phyloP scores from a whole-genome alignment of 2,329 filamentous ascomycete species.

The Ilyonectria destructans region DNA sequence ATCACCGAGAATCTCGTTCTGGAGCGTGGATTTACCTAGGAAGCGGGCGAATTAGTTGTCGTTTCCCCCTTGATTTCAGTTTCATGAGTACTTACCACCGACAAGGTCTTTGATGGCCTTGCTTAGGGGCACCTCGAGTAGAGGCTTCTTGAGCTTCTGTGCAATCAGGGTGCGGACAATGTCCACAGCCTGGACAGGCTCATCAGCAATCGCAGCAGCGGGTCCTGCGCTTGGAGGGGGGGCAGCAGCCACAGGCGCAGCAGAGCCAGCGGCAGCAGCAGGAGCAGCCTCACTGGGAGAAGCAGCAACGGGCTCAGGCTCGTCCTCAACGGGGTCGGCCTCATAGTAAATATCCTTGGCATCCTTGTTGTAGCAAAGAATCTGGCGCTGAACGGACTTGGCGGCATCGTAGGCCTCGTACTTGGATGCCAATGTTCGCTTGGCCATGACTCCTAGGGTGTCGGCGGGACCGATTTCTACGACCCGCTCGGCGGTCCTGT shows the following conservation, averaged over 20 bases:
- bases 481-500: conserved; percentile 96
- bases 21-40: conserved; percentile 95
- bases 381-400: conserved; percentile 95
- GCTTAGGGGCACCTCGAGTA: conserved; percentile 89
- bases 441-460: conserved; percentile 97
- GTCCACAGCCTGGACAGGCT: conserved; percentile 89
- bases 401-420: conserved; percentile 99
- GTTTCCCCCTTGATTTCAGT: neutral
- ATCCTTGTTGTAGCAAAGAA: conserved; percentile 99
- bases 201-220: conserved; percentile 88
- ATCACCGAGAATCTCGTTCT: conserved; percentile 98
- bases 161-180: conserved; percentile 92
- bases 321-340: conserved; percentile 94
- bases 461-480: conserved; percentile 98
- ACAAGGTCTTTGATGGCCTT: conserved; percentile 99
- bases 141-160: conserved; percentile 97
- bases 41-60: conserved; percentile 34
- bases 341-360: conserved; percentile 99
- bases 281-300: conserved; percentile 66
- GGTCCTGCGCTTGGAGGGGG: conserved; percentile 84
- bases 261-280: conserved; percentile 68
- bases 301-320: conserved; percentile 76
- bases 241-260: conserved; percentile 71
- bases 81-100: conserved; percentile 79
- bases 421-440: conserved; percentile 94